A percentile compares a stretch with the other conserved stretches of the same genome.
These are phyloP conservation scores for Glonium stellatum DNA, from an alignment of 495 filamentous ascomycete species.

Conservation along the genomic window DNA sequence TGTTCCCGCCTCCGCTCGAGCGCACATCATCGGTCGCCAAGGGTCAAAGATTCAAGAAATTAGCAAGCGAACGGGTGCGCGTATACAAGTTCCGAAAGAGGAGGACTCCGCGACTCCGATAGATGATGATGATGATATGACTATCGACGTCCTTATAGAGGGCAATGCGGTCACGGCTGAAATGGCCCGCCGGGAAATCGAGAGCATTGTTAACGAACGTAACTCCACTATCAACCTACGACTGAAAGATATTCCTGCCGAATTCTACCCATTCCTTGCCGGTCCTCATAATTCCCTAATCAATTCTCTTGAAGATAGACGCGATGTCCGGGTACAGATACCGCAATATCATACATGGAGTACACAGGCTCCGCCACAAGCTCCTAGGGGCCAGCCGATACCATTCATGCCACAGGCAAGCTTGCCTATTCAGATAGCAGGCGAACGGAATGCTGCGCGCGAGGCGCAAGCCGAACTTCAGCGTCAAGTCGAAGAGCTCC, in stretches of 20 bases:
- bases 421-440: slow-evolving; percentile 73
- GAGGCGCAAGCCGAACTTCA: slow-evolving; percentile 74
- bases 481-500: slow-evolving; percentile 62
- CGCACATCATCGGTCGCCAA: slow-evolving; percentile 84
- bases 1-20: slow-evolving; percentile 72
- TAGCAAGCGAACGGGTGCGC: slow-evolving; percentile 74
- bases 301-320: slow-evolving; percentile 61
- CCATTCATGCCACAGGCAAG: slow-evolving; percentile 58
- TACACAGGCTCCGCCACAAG: slow-evolving; percentile 59
- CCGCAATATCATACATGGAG: slow-evolving; percentile 73
- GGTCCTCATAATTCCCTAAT: slow-evolving; percentile 66
- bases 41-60: slow-evolving; percentile 86
- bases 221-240: slow-evolving; percentile 70
- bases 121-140: slow-evolving; percentile 69
- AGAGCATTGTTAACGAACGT: slow-evolving; percentile 76
- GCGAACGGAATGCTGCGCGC: slow-evolving; percentile 77
- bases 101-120: slow-evolving; percentile 47
- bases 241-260: slow-evolving; percentile 73
- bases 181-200: slow-evolving; percentile 72
- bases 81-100: slow-evolving; percentile 76
- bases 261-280: slow-evolving; percentile 93
- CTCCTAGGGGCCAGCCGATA: slow-evolving; percentile 56
- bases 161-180: slow-evolving; percentile 79
- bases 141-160: slow-evolving; percentile 80
- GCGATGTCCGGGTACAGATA: slow-evolving; percentile 66